phyloP scores from a whole-genome alignment of 768 basidiomycete species.

The Glaciozyma martinii region DNA sequence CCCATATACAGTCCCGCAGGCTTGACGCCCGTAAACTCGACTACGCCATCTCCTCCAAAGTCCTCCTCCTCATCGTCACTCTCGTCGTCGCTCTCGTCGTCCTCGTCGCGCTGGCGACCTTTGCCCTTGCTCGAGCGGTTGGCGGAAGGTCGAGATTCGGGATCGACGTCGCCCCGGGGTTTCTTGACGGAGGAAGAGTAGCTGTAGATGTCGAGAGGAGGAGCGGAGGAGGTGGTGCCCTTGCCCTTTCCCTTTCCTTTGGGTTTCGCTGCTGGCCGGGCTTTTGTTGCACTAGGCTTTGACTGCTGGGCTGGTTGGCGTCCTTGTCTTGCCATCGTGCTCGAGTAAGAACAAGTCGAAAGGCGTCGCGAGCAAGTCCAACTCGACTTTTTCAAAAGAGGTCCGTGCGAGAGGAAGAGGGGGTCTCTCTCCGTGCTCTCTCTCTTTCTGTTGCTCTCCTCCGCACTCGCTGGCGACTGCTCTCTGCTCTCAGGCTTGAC shows the following conservation, averaged over 20 bases:
- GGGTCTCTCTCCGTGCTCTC: too few relatives aligned
- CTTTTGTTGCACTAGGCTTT: background rate
- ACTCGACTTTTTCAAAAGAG: background rate
- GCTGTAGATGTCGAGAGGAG: constrained; percentile 21
- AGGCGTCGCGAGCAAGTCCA: background rate
- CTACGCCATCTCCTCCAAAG: constrained; percentile 12
- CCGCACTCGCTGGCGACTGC: too few relatives aligned
- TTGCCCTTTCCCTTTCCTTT: background rate
- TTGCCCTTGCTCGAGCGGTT: constrained; percentile 1
- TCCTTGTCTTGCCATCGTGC: background rate
- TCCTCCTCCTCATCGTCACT: background rate
- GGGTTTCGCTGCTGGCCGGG: background rate
- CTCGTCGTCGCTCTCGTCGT: constrained; percentile 41
- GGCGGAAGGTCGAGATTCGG: constrained; percentile 1
- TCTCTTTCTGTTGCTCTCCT: too few relatives aligned
- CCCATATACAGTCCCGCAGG: constrained; percentile 41
- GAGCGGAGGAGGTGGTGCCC: background rate
- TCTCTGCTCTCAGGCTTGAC: too few relatives aligned
- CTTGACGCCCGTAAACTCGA: constrained; percentile 32
- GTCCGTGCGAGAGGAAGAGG: background rate
- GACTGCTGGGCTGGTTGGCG: background rate
- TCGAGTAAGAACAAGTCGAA: background rate
- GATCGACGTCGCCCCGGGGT: constrained; percentile 25
- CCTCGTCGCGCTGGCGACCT: constrained; percentile 33
- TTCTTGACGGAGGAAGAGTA: constrained; percentile 7